Base-by-base conservation (phyloP, 768 basidiomycete genomes). In the Pulveroboletus sp. region DNA sequence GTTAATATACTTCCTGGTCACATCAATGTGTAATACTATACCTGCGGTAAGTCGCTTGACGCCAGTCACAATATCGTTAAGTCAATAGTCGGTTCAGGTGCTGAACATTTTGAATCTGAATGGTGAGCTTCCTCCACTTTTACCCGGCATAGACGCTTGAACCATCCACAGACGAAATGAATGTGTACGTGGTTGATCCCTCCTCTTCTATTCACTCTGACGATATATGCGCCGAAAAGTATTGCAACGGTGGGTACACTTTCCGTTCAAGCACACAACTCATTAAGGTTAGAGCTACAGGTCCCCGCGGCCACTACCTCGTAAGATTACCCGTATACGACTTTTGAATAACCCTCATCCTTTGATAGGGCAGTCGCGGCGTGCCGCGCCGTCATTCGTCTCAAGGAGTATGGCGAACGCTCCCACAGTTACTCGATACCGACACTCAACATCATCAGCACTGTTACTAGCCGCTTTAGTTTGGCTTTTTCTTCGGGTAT, bases 221-320 rank as follows among this genome's bases (percentile, higher is more conserved):
- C 39, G 24, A 40, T 27, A 17, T n/a, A 6, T 9, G 2, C 30
- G 1, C 28, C 11, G 9, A 21, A 51, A 49, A 62, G 61, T 9
- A 62, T 62, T 28, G 61, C 61, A 5, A 62, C 62, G 38, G 61
- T 62, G 39, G 50, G 59, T 47, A 39, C n/a, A 6, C 14, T 28
- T 27, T 38, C 8, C 3, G 17, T 31, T 39, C 32, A 18, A 43
- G 6, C 3, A 7, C 8, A 21, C n/a, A 11, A 10, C 7, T 43
- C 27, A 5, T 11, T 31, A 33, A 56, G 27, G 10, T 14, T 11
- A 21, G 21, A 21, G 13, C 24, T 26, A n/a, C 45, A 75, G 84
- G 73, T 84, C 32, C 84, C 84, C 26, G 83, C 84, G 33, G 82
- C 84, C 15, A 76, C 79, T 5, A 70, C 84, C 51, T 82, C 83